Evolutionary conservation across 1,284 basidiomycete genomes (phyloP), one percentile per base, ranked within the genome.

Genomic region (Abortiporus biennis): DNA sequence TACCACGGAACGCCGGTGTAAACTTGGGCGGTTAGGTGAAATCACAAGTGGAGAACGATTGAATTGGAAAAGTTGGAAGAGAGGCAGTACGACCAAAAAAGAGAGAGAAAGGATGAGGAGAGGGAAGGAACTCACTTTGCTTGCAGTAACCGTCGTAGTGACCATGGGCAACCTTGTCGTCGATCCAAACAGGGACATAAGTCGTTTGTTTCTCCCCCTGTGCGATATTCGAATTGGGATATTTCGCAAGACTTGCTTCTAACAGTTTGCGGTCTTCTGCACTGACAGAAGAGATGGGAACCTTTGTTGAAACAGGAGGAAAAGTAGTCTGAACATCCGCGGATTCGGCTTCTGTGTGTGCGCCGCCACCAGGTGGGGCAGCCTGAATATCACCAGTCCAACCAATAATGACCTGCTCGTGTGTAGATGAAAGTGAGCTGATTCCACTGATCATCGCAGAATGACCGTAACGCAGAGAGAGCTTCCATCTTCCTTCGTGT

Each of bases 101-200:
- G n/a, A n/a, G n/a, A n/a, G n/a, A n/a, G n/a, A n/a, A n/a, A n/a
- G n/a, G n/a, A n/a, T n/a, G n/a, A n/a, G n/a, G n/a, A n/a, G n/a
- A n/a, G 29, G 20, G 16, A 2, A 13, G 40, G 17, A 5, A 75
- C 79, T 68, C 57, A 92, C 88, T 96, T 54, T 88, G 85, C 65
- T 99, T 99, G 79, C 94, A 98, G 67, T 97, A 98, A 0, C 93
- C 94, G 54, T 94, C 92, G 60, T 97, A 97, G 63, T 96, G 92
- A 0, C 87, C 90, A 59, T 92, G 92, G 20, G 90, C 91, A 31
- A 92, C 78, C 61, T 85, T 83, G 58, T 92, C 88, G 50, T 93
- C 88, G 20, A 96, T 72, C 87, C 92, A 96, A 15, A 97, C 89
- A 9, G 94, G 92, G 12, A 92, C 78, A 56, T 92, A 96, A 37